Evolutionary conservation across 768 basidiomycete genomes (phyloP).

Genomic region (Amanita exitialis): DNA sequence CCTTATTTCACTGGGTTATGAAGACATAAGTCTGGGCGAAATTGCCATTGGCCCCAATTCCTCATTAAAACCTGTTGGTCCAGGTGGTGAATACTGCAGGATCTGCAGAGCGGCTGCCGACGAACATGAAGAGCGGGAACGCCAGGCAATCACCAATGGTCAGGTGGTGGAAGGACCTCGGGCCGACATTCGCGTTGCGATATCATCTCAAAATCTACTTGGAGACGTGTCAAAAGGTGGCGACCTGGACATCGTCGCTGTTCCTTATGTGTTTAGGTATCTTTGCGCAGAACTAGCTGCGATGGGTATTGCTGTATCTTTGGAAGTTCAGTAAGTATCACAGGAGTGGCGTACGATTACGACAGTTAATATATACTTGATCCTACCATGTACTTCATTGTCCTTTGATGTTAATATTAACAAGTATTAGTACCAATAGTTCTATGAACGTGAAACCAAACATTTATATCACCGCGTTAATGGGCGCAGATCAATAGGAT

Average conservation of each 20-base stretch:
- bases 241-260: slow-evolving; percentile 88
- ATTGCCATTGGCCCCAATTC: slow-evolving; percentile 39
- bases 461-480: neutral
- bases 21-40: slow-evolving; percentile 72
- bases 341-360: neutral
- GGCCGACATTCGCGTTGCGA: slow-evolving; percentile 51
- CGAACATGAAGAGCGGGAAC: slow-evolving; percentile 49
- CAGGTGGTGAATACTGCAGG: slow-evolving; percentile 90
- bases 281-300: slow-evolving; percentile 95
- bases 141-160: slow-evolving; percentile 49
- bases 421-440: neutral
- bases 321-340: slow-evolving; percentile 52
- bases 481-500: neutral
- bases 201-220: slow-evolving; percentile 61
- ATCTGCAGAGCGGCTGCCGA: slow-evolving; percentile 75
- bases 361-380: neutral
- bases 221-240: slow-evolving; percentile 54
- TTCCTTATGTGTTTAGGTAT: slow-evolving; percentile 93
- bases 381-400: neutral
- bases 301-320: slow-evolving; percentile 91
- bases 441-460: neutral
- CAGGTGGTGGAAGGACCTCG: slow-evolving; percentile 31
- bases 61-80: slow-evolving; percentile 50
- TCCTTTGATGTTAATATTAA: neutral
- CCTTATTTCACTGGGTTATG: slow-evolving; percentile 92